Base-by-base conservation (phyloP, 2,329 filamentous ascomycete species). In the Aspergillus sojae region DNA sequence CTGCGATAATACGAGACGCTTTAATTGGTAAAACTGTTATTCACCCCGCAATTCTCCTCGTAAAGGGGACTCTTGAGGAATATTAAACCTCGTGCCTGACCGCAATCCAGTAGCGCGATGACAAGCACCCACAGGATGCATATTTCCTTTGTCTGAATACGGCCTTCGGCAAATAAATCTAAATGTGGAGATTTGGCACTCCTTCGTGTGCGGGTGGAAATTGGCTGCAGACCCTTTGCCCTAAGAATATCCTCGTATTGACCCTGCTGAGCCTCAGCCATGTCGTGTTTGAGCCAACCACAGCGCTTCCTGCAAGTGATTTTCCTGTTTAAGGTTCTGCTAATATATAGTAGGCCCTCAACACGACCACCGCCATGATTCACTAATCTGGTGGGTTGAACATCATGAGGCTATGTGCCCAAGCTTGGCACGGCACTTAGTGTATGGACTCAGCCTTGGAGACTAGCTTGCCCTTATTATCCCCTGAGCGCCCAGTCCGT, bases 171-270 rank as follows among this genome's bases (percentile, higher is more conserved):
- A 39, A 55, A 39, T 23, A n/a, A 39, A 26, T 26, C 52, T 34
- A n/a, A 5, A 39, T 39, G 12, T 39, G 52, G 52, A 19, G 52
- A 39, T 10, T 23, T 41, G 23, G 14, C 4, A 10, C 7, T 23
- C 52, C 52, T 55, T 39, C n/a, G n/a, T 19, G 28, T 12, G 52
- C 19, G 4, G 32, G 32, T 34, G 28, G 48, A 55, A 55, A 14
- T 36, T 26, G 30, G 52, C 1, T 36, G 52, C 23, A 19, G n/a
- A 19, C 11, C 12, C 1, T 55, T 26, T 19, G 19, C 52, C 30
- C 52, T 54, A 54, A 54, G 28, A 36, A 55, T 55, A 55, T 16
- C 52, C 52, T 55, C 52, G 52, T 55, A 39, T 55, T 55, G n/a
- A 9, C 7, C 52, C 52, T 36, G 52, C 52, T 36, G 52, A 54